A percentile compares a stretch with the other conserved stretches of the same genome.
Evolutionary conservation across 2,329 filamentous ascomycete genomes (phyloP).

Genomic region (Fusarium miscanthi): DNA sequence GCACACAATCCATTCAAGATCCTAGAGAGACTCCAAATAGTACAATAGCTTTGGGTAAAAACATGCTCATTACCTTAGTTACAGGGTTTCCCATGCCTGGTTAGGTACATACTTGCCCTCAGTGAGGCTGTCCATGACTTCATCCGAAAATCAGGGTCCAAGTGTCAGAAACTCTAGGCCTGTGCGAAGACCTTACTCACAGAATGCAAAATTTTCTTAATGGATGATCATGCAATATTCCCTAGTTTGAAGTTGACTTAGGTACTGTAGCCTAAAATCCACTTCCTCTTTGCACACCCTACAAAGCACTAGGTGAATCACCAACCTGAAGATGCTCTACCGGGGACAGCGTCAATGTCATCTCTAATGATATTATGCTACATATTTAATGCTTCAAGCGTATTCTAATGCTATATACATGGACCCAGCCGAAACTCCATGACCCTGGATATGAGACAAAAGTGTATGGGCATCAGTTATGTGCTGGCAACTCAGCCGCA

Average conservation of each 20-base stretch:
- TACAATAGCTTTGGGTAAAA: fast-evolving
- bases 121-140: neutral
- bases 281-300: neutral
- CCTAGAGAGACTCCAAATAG: neutral
- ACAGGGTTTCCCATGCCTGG: neutral
- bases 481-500: slow-evolving; percentile 22
- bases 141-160: neutral
- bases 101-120: neutral
- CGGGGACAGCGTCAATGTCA: neutral
- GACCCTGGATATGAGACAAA: neutral
- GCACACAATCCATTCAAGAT: neutral
- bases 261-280: neutral
- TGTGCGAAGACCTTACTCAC: neutral
- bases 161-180: neutral
- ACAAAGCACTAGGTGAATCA: neutral
- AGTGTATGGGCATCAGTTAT: slow-evolving; percentile 10
- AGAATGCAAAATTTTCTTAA: neutral
- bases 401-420: neutral
- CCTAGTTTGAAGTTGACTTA: neutral
- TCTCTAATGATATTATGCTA: neutral
- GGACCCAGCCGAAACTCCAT: neutral
- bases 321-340: neutral
- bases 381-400: neutral
- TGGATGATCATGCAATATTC: neutral
- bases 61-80: neutral